Conservation (phyloP, 129 eudicot genomes). For the Ambrosia trifida region DNA sequence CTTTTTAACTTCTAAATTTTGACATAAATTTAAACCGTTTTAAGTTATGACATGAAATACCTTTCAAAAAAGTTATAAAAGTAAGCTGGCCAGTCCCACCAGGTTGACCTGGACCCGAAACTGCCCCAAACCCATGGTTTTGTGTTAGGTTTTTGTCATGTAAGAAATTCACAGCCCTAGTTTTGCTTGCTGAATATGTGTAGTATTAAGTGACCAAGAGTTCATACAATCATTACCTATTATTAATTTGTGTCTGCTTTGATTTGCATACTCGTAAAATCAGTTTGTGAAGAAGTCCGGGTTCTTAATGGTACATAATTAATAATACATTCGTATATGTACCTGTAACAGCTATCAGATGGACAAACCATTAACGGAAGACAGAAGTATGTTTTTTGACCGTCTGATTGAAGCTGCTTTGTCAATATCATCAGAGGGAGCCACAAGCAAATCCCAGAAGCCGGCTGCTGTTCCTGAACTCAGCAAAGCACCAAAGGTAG, state of each 20-base stretch:
- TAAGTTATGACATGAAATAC: background rate
- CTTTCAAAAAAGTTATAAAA: background rate
- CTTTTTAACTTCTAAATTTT: background rate
- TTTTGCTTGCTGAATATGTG: background rate
- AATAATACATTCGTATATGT: slow-evolving; percentile 17
- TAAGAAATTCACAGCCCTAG: background rate
- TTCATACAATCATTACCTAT: background rate
- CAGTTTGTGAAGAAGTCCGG: slow-evolving; percentile 15
- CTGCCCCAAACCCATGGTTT: background rate
- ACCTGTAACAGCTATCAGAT: slow-evolving; percentile 58
- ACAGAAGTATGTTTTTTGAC: slow-evolving; percentile 69
- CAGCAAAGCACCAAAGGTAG: slow-evolving; percentile 93
- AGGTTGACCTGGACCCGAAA: background rate
- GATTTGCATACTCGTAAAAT: background rate
- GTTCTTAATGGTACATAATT: background rate
- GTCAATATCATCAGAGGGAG: slow-evolving; percentile 66
- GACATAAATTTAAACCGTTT: background rate
- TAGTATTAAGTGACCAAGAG: background rate
- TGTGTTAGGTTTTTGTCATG: background rate
- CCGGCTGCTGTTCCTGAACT: slow-evolving; percentile 73
- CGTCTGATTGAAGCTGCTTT: slow-evolving; percentile 75
- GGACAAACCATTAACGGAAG: slow-evolving; percentile 71
- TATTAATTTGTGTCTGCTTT: background rate
- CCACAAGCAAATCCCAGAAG: slow-evolving; percentile 39
- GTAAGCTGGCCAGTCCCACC: background rate